These are phyloP conservation scores for Favolaschia claudopus DNA, from an alignment of 768 basidiomycete genomes.

Conservation along the genomic window DNA sequence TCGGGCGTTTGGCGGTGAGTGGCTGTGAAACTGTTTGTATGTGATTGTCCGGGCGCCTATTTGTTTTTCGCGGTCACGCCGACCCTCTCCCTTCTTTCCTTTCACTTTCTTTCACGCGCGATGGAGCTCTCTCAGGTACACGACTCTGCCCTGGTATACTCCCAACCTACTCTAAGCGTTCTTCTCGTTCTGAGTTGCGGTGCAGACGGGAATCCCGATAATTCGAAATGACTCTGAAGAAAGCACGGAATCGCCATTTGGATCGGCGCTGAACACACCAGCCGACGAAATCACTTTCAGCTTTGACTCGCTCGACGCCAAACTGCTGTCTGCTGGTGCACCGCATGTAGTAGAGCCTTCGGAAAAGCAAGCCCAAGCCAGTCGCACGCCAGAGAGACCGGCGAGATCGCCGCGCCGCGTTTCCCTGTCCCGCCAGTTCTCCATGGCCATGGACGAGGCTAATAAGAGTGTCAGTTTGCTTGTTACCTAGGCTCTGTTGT, in stretches of 20 bases:
- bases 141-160: not conserved
- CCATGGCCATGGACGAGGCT: constrained; percentile 15
- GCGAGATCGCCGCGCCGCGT: constrained; percentile 1
- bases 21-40: too few species aligned
- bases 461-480: constrained; percentile 3
- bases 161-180: not conserved
- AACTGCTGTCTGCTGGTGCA: constrained; percentile 6
- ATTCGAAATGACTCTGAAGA: constrained; percentile 20
- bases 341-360: constrained; percentile 3
- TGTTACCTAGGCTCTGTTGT: not conserved
- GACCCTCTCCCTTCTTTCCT: too few species aligned
- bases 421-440: constrained; percentile 20
- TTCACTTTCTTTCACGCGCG: not conserved
- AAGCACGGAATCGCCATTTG: constrained; percentile 17
- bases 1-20: too few species aligned
- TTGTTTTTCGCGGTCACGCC: constrained; percentile 5
- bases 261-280: constrained; percentile 20
- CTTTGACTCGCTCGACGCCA: constrained; percentile 15
- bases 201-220: constrained; percentile 9
- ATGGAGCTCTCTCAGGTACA: not conserved
- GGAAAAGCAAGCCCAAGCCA: not conserved
- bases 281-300: constrained; percentile 10
- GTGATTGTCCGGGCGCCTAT: too few species aligned
- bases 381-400: not conserved
- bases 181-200: not conserved